A percentile compares a stretch with the other conserved stretches of the same genome.
phyloP scores from a whole-genome alignment of 1,284 basidiomycete genomes.

The Ustilago cynodontis region DNA sequence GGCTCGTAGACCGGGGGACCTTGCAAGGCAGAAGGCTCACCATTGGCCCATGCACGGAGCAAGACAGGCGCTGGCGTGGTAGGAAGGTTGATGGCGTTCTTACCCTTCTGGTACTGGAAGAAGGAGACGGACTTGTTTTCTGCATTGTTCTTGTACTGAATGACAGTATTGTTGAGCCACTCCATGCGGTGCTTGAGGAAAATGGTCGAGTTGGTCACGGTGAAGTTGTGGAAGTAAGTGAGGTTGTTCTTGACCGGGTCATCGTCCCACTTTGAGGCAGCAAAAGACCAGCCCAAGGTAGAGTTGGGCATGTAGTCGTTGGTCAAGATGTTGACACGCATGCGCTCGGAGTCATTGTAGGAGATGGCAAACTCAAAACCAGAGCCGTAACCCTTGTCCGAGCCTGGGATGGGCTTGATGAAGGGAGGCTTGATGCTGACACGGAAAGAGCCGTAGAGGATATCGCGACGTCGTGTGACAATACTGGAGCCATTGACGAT shows the following conservation, averaged over 20 bases:
- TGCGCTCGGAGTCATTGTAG: slow-evolving; percentile 50
- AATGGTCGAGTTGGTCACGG: slow-evolving; percentile 26
- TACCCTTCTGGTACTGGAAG: slow-evolving; percentile 29
- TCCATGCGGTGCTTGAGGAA: slow-evolving; percentile 59
- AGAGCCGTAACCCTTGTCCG: slow-evolving; percentile 36
- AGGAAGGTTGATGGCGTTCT: slow-evolving; percentile 51
- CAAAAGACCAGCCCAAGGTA: slow-evolving; percentile 51
- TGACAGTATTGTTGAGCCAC: slow-evolving; percentile 52
- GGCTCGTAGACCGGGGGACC: slow-evolving; percentile 50
- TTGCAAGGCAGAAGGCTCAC: slow-evolving; percentile 44
- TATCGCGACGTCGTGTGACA: slow-evolving; percentile 56
- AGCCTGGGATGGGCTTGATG: slow-evolving; percentile 26
- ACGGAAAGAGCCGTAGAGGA: slow-evolving; percentile 61
- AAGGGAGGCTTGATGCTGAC: slow-evolving; percentile 51
- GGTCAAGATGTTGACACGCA: slow-evolving; percentile 43
- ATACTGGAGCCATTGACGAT: slow-evolving; percentile 51
- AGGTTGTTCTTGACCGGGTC: slow-evolving; percentile 42
- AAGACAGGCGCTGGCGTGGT: slow-evolving; percentile 52
- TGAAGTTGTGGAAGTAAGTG: slow-evolving; percentile 53
- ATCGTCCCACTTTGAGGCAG: slow-evolving; percentile 45
- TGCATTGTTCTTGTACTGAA: slow-evolving; percentile 55
- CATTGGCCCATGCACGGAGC: slow-evolving; percentile 55
- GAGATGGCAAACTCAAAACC: slow-evolving; percentile 44
- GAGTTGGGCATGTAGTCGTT: slow-evolving; percentile 53
- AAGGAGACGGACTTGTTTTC: slow-evolving; percentile 36